Base-by-base conservation (phyloP, 2,329 filamentous ascomycete genomes). In the Daldinia sp. region DNA sequence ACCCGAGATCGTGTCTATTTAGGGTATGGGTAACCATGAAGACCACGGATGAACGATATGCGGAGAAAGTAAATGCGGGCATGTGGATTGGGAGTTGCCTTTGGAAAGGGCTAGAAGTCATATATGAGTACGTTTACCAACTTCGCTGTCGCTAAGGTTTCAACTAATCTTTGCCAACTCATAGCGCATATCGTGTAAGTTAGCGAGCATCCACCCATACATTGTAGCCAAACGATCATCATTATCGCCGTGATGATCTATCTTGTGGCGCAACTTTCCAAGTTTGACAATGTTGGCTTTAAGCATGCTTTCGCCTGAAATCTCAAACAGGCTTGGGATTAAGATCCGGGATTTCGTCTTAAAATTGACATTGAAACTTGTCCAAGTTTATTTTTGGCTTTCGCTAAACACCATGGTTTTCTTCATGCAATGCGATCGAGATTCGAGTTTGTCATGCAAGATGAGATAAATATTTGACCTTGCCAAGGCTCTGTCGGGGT, bases 31-130 rank as follows among this genome's bases (percentile, higher is more conserved):
- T 78, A 30, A 73, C 75, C 3, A 77, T 78, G 76, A 74, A 74
- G 53, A 78, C 76, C 1, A 62, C 72, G 18, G 77, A 78, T 42
- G 71, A 74, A 57, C 73, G 77, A 50, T 78, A 78, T 58, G 74
- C 72, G 4, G 71, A 71, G 30, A 74, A 73, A 23, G 65, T 77
- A 48, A 78, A 78, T 56, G 60, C 74, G 6, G 71, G 75, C 3
- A 66, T 78, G 62, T 78, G 77, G 77, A 60, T 77, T 18, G 75
- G 74, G 33, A 75, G 75, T 39, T 77, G 77, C 67, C 57, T 75
- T 1, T 76, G 75, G 75, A 76, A 66, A 63, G 74, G 74, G 1
- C 65, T 69, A 18, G 76, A 78, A 33, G 68, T 78, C 10, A 68
- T 78, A 18, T 77, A 73, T 54, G 76, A 78, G 77, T 78, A 67